Percentiles rank a stretch among this genome's conserved stretches.
phyloP scores from a whole-genome alignment of 176 grass and related monocot genomes.

The bread wheat (Triticum aestivum) region IWGSC_CS_RefSeq_v2.1 NC_057800.1:481564529-481565028 shows the following conservation, averaged over 20 bases:
- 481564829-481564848: conserved; percentile 15
- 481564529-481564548: conserved; percentile 39
- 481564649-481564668: conserved; percentile 76
- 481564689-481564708: conserved; percentile 35
- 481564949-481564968: background rate
- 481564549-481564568: conserved; percentile 47
- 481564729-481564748: conserved; percentile 59
- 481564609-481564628: conserved; percentile 58
- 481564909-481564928: background rate
- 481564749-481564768: conserved; percentile 56
- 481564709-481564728: conserved; percentile 75
- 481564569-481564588: conserved; percentile 30
- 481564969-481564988: background rate
- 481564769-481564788: conserved; percentile 41
- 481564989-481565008: background rate
- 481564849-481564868: conserved; percentile 22
- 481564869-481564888: conserved; percentile 1
- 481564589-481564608: conserved; percentile 48
- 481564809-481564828: conserved; percentile 13
- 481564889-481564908: background rate
- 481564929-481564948: background rate
- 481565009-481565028: background rate
- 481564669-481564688: conserved; percentile 50
- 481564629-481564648: conserved; percentile 81
- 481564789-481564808: conserved; percentile 20